Percentiles rank a stretch among this genome's conserved stretches.
These are phyloP conservation scores for Colletotrichum magnum DNA, from an alignment of 2,329 filamentous ascomycete genomes.

Conservation along the genomic window DNA sequence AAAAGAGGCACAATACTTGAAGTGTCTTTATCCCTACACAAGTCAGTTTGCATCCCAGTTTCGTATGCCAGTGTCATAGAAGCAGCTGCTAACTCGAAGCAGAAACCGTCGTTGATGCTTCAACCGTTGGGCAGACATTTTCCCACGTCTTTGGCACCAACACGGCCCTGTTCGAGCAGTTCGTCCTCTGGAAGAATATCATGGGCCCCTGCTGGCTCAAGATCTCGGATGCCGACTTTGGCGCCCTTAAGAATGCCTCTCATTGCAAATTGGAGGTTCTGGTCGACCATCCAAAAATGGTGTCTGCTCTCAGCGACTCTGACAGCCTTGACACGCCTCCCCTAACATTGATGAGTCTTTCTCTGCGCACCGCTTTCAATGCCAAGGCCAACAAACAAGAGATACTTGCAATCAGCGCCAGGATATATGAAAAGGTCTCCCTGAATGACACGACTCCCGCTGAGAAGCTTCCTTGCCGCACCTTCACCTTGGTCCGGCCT, in stretches of 20 bases:
- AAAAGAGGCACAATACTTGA: constrained; percentile 91
- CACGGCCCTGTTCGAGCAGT: constrained; percentile 96
- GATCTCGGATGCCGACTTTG: constrained; percentile 88
- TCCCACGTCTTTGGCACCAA: constrained; percentile 95
- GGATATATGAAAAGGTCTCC: constrained; percentile 92
- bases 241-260: constrained; percentile 88
- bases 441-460: constrained; percentile 90
- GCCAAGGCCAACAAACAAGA: constrained; percentile 96
- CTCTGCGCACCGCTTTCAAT: constrained; percentile 90
- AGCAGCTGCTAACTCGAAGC: constrained; percentile 40
- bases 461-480: constrained; percentile 89
- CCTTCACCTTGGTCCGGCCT: constrained; percentile 92
- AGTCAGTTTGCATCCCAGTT: constrained; percentile 62
- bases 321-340: constrained; percentile 88
- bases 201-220: constrained; percentile 99
- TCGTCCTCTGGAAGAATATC: constrained; percentile 98
- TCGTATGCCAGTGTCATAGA: neutral
- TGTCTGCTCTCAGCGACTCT: constrained; percentile 80
- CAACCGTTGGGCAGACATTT: constrained; percentile 86
- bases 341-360: constrained; percentile 95
- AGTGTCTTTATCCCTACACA: constrained; percentile 95
- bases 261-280: constrained; percentile 97
- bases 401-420: constrained; percentile 89
- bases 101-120: constrained; percentile 79
- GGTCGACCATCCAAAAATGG: constrained; percentile 81